Evolutionary conservation across 2,329 filamentous ascomycete genomes (phyloP), one percentile per base, ranked within the genome.

Genomic region (Colletotrichum graminicola): DNA sequence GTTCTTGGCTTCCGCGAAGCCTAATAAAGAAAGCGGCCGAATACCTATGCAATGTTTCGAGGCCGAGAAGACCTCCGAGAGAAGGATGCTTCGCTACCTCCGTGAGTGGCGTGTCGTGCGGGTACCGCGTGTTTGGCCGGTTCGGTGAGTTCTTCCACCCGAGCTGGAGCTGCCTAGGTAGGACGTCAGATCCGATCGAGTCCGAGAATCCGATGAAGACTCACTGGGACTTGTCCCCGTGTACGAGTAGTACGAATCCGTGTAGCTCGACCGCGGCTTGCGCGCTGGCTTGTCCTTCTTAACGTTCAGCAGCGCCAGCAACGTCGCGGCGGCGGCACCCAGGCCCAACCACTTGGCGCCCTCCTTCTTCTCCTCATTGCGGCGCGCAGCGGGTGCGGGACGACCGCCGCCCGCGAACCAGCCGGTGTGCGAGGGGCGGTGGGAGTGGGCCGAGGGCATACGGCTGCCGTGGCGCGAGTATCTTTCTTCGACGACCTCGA

Each of bases 401-500:
- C 85, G 82, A 43, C 83, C 81, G 32, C 85, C 88, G 18, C 69
- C 69, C 16, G 49, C 61, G 66, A 88, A 90, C 86, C 89, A 91
- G 56, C 85, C 86, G 62, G 84, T 81, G 75, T 89, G 86, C 74
- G 84, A 83, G 65, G 89, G 86, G 73, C 89, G 87, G 75, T 81
- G 79, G 16, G 82, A 81, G 76, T 85, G 80, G 18, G 80, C 78
- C 14, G 84, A 84, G 23, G 81, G 80, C 39, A 77, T 77, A 21
- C 80, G 79, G 77, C 81, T 82, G 67, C 83, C 83, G 75, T 83
- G 84, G 70, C 84, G 84, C 21, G 85, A 87, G 79, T 88, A 89
- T 55, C 88, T 88, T 78, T 93, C 90, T 78, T 93, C 90, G 76
- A 87, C 84, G 66, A 90, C 83, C 59, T 92, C 89, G 76, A 91